Conservation (phyloP, 2,329 filamentous ascomycete species). For the Colletotrichum magnum region DNA sequence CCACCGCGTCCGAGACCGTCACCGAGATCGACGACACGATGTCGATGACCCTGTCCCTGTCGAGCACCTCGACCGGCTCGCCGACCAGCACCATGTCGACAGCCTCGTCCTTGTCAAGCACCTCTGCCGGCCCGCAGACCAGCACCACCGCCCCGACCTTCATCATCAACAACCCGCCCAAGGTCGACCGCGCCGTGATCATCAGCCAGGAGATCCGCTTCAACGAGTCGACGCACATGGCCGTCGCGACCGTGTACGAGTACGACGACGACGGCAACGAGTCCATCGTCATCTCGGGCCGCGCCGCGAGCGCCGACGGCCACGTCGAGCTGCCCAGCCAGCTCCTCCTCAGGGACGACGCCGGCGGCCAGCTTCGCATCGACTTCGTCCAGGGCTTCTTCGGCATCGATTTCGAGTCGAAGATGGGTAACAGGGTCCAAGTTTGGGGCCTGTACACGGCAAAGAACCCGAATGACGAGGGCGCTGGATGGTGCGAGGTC, state of each 20-base stretch:
- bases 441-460: neutral
- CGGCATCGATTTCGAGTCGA: constrained; percentile 3
- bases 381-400: neutral
- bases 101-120: too few relatives aligned
- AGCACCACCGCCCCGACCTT: neutral
- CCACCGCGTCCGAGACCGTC: too few relatives aligned
- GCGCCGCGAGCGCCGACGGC: constrained; percentile 47
- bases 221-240: constrained; percentile 1
- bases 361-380: neutral
- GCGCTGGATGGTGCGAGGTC: constrained; percentile 3
- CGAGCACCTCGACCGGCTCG: too few relatives aligned
- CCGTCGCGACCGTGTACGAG: constrained; percentile 10
- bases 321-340: constrained; percentile 20
- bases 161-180: neutral
- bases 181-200: constrained; percentile 1
- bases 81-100: too few relatives aligned
- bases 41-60: too few relatives aligned
- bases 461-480: constrained; percentile 46
- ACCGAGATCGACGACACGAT: too few relatives aligned
- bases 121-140: too few relatives aligned
- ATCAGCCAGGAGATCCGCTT: constrained; percentile 2
- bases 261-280: neutral
- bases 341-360: neutral
- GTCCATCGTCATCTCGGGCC: constrained; percentile 40
- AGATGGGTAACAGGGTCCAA: neutral